These are phyloP conservation scores for Cryomyces minteri DNA, from an alignment of 495 filamentous ascomycete genomes.

Conservation along the genomic window DNA sequence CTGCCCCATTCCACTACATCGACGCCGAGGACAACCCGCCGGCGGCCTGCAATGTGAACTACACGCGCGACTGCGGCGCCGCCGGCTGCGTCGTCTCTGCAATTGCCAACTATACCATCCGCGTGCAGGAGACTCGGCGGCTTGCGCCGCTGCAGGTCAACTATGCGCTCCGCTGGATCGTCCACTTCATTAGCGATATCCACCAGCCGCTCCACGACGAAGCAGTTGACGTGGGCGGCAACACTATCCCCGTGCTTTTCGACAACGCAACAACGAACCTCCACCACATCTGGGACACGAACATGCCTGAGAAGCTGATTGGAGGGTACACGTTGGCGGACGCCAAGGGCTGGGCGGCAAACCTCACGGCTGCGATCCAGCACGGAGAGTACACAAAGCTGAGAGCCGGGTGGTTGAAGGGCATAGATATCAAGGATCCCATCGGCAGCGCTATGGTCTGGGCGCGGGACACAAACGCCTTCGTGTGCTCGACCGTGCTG, in stretches of 20 bases:
- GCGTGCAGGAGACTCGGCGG: constrained; percentile 20
- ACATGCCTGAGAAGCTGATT: constrained; percentile 38
- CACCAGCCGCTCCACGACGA: constrained; percentile 49
- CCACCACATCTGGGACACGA: constrained; percentile 45
- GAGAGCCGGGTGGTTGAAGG: constrained; percentile 28
- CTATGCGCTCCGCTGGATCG: constrained; percentile 41
- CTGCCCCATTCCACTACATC: constrained; percentile 48
- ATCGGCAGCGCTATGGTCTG: constrained; percentile 33
- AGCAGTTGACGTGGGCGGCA: constrained; percentile 38
- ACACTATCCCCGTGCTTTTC: constrained; percentile 38
- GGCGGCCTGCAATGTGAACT: constrained; percentile 35
- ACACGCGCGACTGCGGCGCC: constrained; percentile 38
- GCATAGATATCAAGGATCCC: constrained; percentile 30
- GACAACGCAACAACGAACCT: constrained; percentile 22
- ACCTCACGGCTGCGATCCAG: constrained; percentile 31
- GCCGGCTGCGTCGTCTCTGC: constrained; percentile 45
- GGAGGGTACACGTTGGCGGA: constrained; percentile 29
- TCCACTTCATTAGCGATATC: constrained; percentile 48
- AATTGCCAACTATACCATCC: constrained; percentile 34
- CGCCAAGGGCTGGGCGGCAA: constrained; percentile 32
- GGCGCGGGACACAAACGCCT: constrained; percentile 41
- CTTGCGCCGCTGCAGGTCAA: constrained; percentile 16
- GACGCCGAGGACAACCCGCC: constrained; percentile 51
- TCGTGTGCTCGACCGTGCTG: constrained; percentile 42
- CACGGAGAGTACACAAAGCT: constrained; percentile 27